Conservation (phyloP, 2,329 filamentous ascomycete species). For the Diaporthe citrichinensis region DNA sequence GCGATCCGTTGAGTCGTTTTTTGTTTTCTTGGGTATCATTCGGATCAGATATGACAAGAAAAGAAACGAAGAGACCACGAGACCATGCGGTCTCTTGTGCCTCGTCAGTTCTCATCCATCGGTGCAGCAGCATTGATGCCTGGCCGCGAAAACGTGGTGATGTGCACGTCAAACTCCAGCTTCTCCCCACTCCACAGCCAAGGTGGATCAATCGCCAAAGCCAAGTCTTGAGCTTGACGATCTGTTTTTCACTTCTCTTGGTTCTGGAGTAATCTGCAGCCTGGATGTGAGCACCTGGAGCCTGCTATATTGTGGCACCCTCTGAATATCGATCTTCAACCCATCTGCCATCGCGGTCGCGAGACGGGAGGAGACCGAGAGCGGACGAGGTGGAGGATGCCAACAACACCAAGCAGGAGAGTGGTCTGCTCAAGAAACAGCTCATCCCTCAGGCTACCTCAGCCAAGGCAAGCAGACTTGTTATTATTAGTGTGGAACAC, state of each 20-base stretch:
- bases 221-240: conserved; percentile 23
- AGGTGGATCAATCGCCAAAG: conserved; percentile 29
- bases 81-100: background rate
- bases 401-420: background rate
- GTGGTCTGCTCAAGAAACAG: background rate
- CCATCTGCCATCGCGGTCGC: too few relatives aligned
- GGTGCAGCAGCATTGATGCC: background rate
- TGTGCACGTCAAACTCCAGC: background rate
- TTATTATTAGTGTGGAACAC: background rate
- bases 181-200: background rate
- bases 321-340: background rate
- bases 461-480: background rate
- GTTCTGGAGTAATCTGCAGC: conserved; percentile 24
- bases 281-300: background rate
- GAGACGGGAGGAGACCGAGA: background rate
- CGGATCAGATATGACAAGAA: background rate
- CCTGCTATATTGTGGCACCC: background rate
- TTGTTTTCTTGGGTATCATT: background rate
- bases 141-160: conserved; percentile 25
- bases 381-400: background rate
- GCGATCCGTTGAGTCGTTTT: background rate
- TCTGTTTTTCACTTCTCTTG: conserved; percentile 14
- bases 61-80: background rate
- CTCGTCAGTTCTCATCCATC: background rate
- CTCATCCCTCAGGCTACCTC: background rate